These are phyloP conservation scores for Penicillium mononematosum DNA, from an alignment of 495 filamentous ascomycete species.

Conservation along the genomic window DNA sequence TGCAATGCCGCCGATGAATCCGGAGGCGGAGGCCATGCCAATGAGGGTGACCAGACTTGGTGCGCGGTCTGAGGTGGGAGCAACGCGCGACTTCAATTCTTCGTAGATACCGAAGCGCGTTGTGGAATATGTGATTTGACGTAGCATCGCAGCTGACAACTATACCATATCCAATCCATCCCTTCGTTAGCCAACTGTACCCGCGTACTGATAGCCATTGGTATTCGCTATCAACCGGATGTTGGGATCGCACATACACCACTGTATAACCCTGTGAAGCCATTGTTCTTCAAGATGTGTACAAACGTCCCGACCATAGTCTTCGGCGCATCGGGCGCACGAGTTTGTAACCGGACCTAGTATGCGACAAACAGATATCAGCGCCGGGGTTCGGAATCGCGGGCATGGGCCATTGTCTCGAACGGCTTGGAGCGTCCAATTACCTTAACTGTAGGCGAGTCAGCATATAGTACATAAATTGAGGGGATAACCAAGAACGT, in stretches of 20 bases:
- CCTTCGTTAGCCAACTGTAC: constrained; percentile 17
- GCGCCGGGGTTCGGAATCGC: constrained; percentile 6
- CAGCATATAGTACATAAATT: constrained; percentile 15
- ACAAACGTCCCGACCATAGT: constrained; percentile 79
- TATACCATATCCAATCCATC: constrained; percentile 29
- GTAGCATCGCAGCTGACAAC: constrained; percentile 87
- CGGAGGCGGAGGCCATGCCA: constrained; percentile 76
- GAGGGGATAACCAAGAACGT: constrained; percentile 20
- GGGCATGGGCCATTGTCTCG: constrained; percentile 9
- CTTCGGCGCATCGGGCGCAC: constrained; percentile 61
- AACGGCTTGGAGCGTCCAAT: constrained; percentile 9
- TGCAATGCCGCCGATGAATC: constrained; percentile 83
- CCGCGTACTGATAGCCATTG: neutral
- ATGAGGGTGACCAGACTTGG: constrained; percentile 69
- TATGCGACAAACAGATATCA: constrained; percentile 23
- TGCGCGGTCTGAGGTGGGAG: constrained; percentile 31
- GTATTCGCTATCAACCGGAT: neutral
- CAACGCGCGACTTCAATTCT: constrained; percentile 73
- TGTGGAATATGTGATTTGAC: constrained; percentile 89
- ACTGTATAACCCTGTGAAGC: constrained; percentile 74
- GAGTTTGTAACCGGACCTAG: constrained; percentile 86
- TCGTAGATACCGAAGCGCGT: constrained; percentile 95
- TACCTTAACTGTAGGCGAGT: constrained; percentile 51
- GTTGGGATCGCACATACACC: constrained; percentile 54
- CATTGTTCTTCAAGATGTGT: constrained; percentile 66